These are phyloP conservation scores for Myxozyma neglecta DNA, from an alignment of 805 yeast species.

Conservation along the genomic window DNA sequence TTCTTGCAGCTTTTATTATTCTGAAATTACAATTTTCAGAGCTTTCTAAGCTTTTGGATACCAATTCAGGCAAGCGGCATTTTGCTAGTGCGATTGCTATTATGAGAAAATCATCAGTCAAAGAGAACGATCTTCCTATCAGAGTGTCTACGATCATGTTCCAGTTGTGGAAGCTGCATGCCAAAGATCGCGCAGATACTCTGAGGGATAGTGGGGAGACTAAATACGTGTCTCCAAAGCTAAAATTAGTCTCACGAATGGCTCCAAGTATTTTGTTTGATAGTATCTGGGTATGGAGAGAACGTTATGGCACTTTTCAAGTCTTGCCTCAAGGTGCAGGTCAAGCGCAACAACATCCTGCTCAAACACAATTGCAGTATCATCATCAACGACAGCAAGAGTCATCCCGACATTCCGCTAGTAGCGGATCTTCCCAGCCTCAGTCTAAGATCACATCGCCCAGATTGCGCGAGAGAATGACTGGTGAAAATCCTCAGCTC, in stretches of 20 bases:
- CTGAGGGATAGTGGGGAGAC: constrained; percentile 18
- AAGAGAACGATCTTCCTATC: constrained; percentile 89
- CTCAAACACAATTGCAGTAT: constrained; percentile 4
- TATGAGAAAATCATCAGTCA: constrained; percentile 75
- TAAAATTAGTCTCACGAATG: constrained; percentile 71
- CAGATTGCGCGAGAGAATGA: constrained; percentile 12
- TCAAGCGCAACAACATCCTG: constrained; percentile 20
- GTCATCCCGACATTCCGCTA: constrained; percentile 5
- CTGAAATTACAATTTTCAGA: constrained; percentile 79
- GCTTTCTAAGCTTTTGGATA: constrained; percentile 54
- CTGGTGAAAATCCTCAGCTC: constrained; percentile 20
- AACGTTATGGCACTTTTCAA: constrained; percentile 62
- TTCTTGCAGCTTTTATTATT: constrained; percentile 91
- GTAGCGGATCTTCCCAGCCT: constrained; percentile 4
- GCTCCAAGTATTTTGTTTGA: constrained; percentile 92
- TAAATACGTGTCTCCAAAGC: constrained; percentile 31
- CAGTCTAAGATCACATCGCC: constrained; percentile 21
- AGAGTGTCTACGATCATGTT: constrained; percentile 92
- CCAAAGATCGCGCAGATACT: constrained; percentile 36
- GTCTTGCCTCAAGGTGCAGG: constrained; percentile 25
- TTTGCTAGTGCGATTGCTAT: constrained; percentile 66
- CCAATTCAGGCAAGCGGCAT: constrained; percentile 35
- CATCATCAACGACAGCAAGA: constrained; percentile 20
- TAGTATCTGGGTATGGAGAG: constrained; percentile 77
- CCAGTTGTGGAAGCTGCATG: constrained; percentile 87